Conservation (phyloP, 176 grass and related monocot species). For the Echinochloa phyllopogon region DNA sequence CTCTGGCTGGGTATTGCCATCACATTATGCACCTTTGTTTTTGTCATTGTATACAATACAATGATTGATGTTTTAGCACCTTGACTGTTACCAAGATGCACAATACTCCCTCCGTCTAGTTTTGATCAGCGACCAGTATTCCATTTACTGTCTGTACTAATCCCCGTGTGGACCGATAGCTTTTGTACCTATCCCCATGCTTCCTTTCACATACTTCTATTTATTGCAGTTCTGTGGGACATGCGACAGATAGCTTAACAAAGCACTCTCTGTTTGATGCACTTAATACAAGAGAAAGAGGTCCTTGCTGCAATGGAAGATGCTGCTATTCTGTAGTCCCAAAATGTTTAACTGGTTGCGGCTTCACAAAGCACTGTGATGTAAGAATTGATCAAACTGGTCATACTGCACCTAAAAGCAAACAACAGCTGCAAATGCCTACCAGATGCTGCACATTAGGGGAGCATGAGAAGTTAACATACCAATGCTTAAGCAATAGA, state of each 20-base stretch:
- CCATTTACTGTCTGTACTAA: no score
- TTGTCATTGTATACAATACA: background rate
- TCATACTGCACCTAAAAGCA: constrained; percentile 40
- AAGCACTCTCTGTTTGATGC: constrained; percentile 42
- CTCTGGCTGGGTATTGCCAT: background rate
- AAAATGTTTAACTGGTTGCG: constrained; percentile 51
- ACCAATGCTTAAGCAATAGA: constrained; percentile 63
- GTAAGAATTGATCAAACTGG: constrained; percentile 46
- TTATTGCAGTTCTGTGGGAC: constrained; percentile 55
- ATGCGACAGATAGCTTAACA: constrained; percentile 41
- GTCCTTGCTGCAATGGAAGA: constrained; percentile 44
- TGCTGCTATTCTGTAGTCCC: constrained; percentile 54
- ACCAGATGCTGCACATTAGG: constrained; percentile 40
- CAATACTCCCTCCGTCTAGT: no score
- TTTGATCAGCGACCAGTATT: no score
- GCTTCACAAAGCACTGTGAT: constrained; percentile 44
- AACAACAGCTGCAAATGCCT: constrained; percentile 38
- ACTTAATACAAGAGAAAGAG: constrained; percentile 50
- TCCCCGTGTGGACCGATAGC: background rate
- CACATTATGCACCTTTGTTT: background rate
- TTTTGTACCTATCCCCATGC: constrained; percentile 31
- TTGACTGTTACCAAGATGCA: constrained; percentile 3
- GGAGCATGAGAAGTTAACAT: constrained; percentile 58
- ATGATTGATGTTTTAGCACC: constrained; percentile 7
- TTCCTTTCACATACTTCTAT: constrained; percentile 44